Evolutionary conservation across 768 basidiomycete genomes (phyloP).

Genomic region (Cystobasidium tubakii): DNA sequence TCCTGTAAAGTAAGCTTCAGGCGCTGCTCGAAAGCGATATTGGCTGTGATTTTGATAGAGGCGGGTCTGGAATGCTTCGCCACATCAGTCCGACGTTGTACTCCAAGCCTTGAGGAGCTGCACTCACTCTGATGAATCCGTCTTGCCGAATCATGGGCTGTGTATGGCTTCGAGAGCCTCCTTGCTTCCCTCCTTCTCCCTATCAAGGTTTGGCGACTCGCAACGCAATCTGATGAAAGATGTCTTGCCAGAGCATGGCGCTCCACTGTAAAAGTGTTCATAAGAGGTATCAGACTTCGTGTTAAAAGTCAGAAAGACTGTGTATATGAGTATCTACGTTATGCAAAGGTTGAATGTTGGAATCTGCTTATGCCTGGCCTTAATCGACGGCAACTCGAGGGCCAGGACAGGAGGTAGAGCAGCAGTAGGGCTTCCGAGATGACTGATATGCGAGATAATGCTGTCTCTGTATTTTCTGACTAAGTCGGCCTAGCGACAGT

Average conservation of each 20-base stretch:
- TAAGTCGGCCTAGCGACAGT: not conserved
- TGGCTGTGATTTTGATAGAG: not conserved
- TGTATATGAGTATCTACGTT: no score
- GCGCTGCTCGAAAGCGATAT: not conserved
- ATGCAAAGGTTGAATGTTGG: slow-evolving; percentile 4
- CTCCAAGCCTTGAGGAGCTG: no score
- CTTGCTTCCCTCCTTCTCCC: not conserved
- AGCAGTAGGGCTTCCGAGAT: not conserved
- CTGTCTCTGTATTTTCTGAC: slow-evolving; percentile 6
- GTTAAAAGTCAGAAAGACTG: no score
- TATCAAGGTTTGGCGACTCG: not conserved
- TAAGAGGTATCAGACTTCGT: no score
- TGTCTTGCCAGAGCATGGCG: slow-evolving; percentile 1
- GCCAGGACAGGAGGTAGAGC: not conserved
- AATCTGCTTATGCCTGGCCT: slow-evolving; percentile 9
- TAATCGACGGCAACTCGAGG: not conserved
- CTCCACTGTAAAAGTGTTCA: no score
- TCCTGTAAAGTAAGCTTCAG: not conserved
- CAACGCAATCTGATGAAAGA: slow-evolving; percentile 14
- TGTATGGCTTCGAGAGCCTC: not conserved
- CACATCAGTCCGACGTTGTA: no score
- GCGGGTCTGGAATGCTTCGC: not conserved
- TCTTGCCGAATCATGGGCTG: not conserved
- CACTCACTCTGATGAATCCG: not conserved
- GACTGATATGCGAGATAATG: not conserved